Evolutionary conservation across 306 rosid species (phyloP), one percentile per base, ranked within the genome.

Genomic region (Rosa lucieae): DNA sequence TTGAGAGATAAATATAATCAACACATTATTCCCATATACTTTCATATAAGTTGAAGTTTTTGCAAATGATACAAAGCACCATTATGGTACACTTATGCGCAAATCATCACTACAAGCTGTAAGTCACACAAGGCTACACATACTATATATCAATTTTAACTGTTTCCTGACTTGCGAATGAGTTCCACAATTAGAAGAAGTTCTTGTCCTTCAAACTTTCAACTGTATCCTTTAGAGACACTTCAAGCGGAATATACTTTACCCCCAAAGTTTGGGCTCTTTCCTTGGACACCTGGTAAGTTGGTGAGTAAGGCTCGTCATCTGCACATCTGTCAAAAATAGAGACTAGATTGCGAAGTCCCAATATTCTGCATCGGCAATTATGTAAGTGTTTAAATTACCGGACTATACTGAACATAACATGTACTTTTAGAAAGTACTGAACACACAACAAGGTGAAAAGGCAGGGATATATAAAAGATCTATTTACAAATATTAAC

Each of bases 171-270:
- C 48, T 37, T 39, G 49, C 26, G 12, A 59, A 15, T 2, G 29
- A 12, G 42, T 18, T 43, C 56, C 78, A 43, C 5, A 49, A 61
- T 44, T 0, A 74, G 40, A 59, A 62, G 67, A 81, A 44, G 8
- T 77, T 80, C 75, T 81, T 81, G 61, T 75, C 81, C 83, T 74
- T 78, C 43, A 78, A 78, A 74, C 81, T 70, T 51, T 81, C 88
- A 7, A 85, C 66, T 20, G 85, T 81, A 40, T 84, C 87, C 62
- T 26, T 59, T 37, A 80, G 47, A 20, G 55, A 67, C 39, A 56
- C 77, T 78, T 80, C 82, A 15, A 84, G 56, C 4, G 84, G 84
- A 18, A 52, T 84, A 74, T 47, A 84, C 39, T 18, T 70, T 5
- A 77, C 79, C 1, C 84, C 87, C 76, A 84, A 66, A 29, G 26